Conservation (phyloP, 2,329 filamentous ascomycete genomes). For the Nemania bipapillata region DNA sequence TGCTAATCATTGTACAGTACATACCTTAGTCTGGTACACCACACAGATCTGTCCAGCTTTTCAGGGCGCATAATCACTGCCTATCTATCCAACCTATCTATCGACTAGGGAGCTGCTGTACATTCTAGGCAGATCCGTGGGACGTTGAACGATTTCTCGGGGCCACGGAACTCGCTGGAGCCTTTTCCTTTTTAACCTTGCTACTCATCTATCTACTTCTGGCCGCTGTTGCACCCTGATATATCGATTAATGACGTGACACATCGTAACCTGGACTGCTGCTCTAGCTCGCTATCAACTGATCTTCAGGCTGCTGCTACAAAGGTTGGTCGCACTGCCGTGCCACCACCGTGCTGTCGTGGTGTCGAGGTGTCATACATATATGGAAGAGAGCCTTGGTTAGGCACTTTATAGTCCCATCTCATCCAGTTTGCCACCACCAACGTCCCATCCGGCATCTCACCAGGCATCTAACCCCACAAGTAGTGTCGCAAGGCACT, state of each 20-base stretch:
- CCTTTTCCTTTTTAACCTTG: too few relatives aligned
- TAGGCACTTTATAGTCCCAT: conserved; percentile 6
- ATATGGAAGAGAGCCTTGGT: conserved; percentile 9
- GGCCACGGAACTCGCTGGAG: too few relatives aligned
- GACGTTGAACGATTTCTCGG: too few relatives aligned
- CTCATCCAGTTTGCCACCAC: conserved; percentile 2
- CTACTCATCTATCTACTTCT: too few relatives aligned
- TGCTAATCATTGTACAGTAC: not conserved
- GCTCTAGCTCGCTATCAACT: not conserved
- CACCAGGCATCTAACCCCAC: not conserved
- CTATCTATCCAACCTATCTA: not conserved
- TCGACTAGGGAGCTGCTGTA: too few relatives aligned
- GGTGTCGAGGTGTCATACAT: too few relatives aligned
- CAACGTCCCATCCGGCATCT: conserved; percentile 12
- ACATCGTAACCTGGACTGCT: not conserved
- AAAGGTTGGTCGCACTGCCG: not conserved
- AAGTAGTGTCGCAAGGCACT: conserved; percentile 1
- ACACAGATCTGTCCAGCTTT: too few relatives aligned
- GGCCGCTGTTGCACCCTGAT: not conserved
- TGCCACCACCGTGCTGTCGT: conserved; percentile 1
- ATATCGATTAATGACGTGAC: conserved; percentile 7
- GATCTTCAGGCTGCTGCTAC: not conserved
- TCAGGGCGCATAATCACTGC: too few relatives aligned
- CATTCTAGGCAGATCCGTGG: too few relatives aligned
- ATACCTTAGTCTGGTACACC: too few relatives aligned